These are phyloP conservation scores for Fusarium oxysporum DNA, from an alignment of 2,329 filamentous ascomycete species.

Conservation along the genomic window DNA sequence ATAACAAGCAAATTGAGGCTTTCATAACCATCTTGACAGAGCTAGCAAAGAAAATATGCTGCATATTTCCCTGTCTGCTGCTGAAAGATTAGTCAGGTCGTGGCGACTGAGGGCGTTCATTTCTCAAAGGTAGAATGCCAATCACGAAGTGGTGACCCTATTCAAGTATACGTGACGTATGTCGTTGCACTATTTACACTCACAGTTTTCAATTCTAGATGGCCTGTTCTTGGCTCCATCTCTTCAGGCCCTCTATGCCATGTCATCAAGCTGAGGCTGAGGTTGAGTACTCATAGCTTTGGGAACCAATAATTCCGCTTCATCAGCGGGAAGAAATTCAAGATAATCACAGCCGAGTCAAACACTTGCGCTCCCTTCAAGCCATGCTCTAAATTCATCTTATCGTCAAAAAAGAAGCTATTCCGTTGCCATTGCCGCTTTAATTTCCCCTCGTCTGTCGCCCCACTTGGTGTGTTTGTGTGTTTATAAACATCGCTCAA, in stretches of 20 bases:
- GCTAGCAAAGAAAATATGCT: not conserved
- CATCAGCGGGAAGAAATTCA: not conserved
- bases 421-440: constrained; percentile 29
- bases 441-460: constrained; percentile 34
- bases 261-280: constrained; percentile 5
- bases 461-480: constrained; percentile 30
- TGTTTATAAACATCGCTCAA: constrained; percentile 22
- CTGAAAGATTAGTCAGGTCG: not conserved
- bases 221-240: not conserved
- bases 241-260: not conserved
- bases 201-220: not conserved
- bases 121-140: not conserved
- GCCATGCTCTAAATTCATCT: constrained; percentile 39
- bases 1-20: not conserved
- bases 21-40: not conserved
- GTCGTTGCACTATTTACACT: not conserved
- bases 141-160: not conserved
- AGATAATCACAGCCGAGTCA: constrained; percentile 12
- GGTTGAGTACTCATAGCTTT: constrained; percentile 4
- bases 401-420: constrained; percentile 39
- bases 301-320: not conserved
- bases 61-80: not conserved
- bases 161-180: not conserved
- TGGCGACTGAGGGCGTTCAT: no score
- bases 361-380: constrained; percentile 4